These are phyloP conservation scores for Pleurotus giganteus DNA, from an alignment of 768 basidiomycete genomes.

Conservation along the genomic window DNA sequence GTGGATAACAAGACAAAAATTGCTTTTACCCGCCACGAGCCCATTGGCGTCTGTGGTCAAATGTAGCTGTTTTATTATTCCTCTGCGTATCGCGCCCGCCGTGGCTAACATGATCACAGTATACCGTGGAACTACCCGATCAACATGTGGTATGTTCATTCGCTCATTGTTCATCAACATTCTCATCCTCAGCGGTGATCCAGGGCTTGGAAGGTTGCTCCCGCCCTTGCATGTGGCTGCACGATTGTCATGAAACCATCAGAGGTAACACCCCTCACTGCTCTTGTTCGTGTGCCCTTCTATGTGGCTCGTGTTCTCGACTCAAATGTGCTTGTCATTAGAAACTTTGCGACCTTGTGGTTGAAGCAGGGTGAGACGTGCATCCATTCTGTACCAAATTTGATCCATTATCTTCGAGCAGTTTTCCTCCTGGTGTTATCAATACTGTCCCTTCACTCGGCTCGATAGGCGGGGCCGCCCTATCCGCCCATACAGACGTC, in stretches of 20 bases:
- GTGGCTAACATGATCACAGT: slow-evolving; percentile 31
- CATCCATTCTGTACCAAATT: slow-evolving; percentile 8
- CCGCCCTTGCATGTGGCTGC: slow-evolving; percentile 88
- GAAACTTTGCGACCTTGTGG: slow-evolving; percentile 82
- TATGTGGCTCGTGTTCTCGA: slow-evolving; percentile 7
- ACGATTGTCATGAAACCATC: slow-evolving; percentile 96
- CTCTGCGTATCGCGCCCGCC: neutral
- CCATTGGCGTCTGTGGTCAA: slow-evolving; percentile 93
- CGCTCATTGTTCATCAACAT: slow-evolving; percentile 1
- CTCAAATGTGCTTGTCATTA: slow-evolving; percentile 23
- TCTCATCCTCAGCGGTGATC: slow-evolving; percentile 3
- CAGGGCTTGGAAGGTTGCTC: slow-evolving; percentile 91
- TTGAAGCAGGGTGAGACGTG: slow-evolving; percentile 71
- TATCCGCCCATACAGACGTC: slow-evolving; percentile 79
- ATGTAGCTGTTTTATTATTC: slow-evolving; percentile 49
- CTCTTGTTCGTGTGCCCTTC: slow-evolving; percentile 49
- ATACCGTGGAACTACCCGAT: slow-evolving; percentile 96
- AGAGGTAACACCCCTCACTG: slow-evolving; percentile 82
- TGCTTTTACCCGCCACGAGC: slow-evolving; percentile 85
- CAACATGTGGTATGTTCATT: slow-evolving; percentile 63
- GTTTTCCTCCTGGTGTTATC: slow-evolving; percentile 88
- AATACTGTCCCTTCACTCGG: slow-evolving; percentile 88
- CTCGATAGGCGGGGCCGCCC: slow-evolving; percentile 77
- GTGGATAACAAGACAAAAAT: slow-evolving; percentile 77
- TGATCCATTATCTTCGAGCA: slow-evolving; percentile 25